Conservation (phyloP, 139 green algal species). For the Chlamydomonas schloesseri region DNA sequence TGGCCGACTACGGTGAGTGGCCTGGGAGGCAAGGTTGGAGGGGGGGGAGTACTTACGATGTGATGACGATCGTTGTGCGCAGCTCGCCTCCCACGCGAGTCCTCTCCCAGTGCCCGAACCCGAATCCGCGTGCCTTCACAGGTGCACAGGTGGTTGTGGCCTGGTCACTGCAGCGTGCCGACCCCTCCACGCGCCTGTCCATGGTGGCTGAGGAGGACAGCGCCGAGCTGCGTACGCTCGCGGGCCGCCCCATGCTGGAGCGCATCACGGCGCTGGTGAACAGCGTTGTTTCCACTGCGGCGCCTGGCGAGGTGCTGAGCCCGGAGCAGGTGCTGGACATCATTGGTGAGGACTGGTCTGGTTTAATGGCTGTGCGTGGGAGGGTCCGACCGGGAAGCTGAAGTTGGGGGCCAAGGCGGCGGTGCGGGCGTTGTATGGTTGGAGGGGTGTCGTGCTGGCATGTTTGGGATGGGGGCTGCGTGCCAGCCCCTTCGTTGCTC, state of each 20-base stretch:
- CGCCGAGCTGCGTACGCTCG: slow-evolving; percentile 66
- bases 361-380: no score
- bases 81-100: no score
- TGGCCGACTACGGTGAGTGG: slow-evolving; percentile 91
- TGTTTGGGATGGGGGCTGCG: no score
- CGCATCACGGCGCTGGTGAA: slow-evolving; percentile 75
- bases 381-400: no score
- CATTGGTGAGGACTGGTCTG: slow-evolving; percentile 73
- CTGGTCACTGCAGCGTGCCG: slow-evolving; percentile 80
- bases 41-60: no score
- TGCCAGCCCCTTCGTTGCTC: no score
- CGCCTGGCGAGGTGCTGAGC: slow-evolving; percentile 39
- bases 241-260: slow-evolving; percentile 75
- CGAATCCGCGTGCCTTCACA: slow-evolving; percentile 28
- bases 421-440: no score
- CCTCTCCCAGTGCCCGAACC: no score
- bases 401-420: no score
- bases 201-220: slow-evolving; percentile 96
- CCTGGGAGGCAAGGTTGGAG: no score
- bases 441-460: no score
- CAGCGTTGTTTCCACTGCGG: slow-evolving; percentile 52
- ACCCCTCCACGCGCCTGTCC: slow-evolving; percentile 64
- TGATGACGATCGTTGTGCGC: no score
- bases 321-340: slow-evolving; percentile 70
- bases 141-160: slow-evolving; percentile 92